Evolutionary conservation across 2,329 filamentous ascomycete species (phyloP).

Genomic region (Ramichloridium luteum): DNA sequence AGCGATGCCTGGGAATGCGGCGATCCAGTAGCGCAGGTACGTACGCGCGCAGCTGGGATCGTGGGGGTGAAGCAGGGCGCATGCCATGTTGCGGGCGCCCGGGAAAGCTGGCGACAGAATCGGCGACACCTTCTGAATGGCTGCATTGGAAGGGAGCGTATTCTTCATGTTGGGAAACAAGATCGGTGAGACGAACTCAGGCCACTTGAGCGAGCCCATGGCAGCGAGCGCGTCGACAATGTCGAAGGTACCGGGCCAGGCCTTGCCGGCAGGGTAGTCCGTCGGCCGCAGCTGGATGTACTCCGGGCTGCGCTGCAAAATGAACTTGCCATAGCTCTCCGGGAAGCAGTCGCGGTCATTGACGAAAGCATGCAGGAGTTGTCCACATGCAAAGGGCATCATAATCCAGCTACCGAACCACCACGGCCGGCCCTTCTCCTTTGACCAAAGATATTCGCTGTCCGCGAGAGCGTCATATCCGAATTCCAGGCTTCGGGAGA

Average conservation of each 20-base stretch:
- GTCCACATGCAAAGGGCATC: constrained; percentile 38
- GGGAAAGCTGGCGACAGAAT: constrained; percentile 79
- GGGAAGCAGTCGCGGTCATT: constrained; percentile 42
- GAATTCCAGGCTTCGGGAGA: constrained; percentile 75
- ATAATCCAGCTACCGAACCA: constrained; percentile 42
- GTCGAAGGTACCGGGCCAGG: constrained; percentile 64
- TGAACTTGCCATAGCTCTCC: constrained; percentile 51
- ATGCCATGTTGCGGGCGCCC: constrained; percentile 71
- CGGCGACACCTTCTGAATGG: constrained; percentile 58
- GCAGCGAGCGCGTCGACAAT: constrained; percentile 71
- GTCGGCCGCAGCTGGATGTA: constrained; percentile 66
- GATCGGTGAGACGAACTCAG: constrained; percentile 75
- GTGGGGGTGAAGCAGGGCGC: constrained; percentile 74
- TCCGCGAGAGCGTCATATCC: constrained; percentile 73
- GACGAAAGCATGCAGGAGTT: constrained; percentile 39
- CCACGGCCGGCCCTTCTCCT: constrained; percentile 52
- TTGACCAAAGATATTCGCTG: constrained; percentile 42
- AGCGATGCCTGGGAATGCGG: constrained; percentile 65
- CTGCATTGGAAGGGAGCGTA: constrained; percentile 41
- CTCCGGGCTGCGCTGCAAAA: constrained; percentile 56
- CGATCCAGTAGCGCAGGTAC: constrained; percentile 76
- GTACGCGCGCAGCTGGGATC: constrained; percentile 82
- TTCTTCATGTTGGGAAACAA: constrained; percentile 56
- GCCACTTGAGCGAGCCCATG: constrained; percentile 75
- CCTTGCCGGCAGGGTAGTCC: constrained; percentile 55